Evolutionary conservation across 257 asterid species (phyloP).

Genomic region (Parsonsia alboflavescens): DNA sequence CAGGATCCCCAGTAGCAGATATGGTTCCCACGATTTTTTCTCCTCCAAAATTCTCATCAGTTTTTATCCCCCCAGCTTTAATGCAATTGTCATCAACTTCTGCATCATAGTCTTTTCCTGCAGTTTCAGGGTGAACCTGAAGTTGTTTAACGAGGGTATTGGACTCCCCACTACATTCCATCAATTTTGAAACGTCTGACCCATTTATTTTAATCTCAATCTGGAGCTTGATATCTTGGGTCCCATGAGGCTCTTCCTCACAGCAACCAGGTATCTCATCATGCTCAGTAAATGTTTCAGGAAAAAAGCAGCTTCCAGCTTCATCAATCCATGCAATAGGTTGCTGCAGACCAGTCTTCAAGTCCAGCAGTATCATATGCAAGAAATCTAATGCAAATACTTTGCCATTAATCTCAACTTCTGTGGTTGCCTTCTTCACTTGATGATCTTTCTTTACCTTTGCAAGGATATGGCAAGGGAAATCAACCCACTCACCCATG

Average conservation of each 20-base stretch:
- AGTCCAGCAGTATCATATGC: slow-evolving; percentile 62
- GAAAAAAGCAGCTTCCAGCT: slow-evolving; percentile 70
- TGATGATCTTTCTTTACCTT: slow-evolving; percentile 48
- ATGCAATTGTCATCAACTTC: slow-evolving; percentile 34
- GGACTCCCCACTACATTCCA: slow-evolving; percentile 73
- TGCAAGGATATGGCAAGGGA: slow-evolving; percentile 49
- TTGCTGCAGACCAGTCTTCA: slow-evolving; percentile 51
- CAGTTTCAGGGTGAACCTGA: slow-evolving; percentile 28
- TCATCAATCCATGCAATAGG: slow-evolving; percentile 93
- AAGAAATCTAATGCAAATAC: slow-evolving; percentile 55
- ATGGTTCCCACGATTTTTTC: slow-evolving; percentile 24
- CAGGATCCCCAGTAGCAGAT: slow-evolving; percentile 24
- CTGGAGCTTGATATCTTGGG: slow-evolving; percentile 52
- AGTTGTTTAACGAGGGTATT: slow-evolving; percentile 40
- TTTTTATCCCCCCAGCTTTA: slow-evolving; percentile 26
- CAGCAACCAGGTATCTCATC: slow-evolving; percentile 23
- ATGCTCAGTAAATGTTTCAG: slow-evolving; percentile 45
- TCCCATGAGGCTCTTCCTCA: slow-evolving; percentile 32
- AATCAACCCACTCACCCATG: slow-evolving; percentile 72
- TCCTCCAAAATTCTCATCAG: slow-evolving; percentile 29
- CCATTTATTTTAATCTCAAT: slow-evolving; percentile 70
- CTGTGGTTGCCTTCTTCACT: slow-evolving; percentile 48
- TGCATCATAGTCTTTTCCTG: slow-evolving; percentile 31
- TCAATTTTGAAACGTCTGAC: slow-evolving; percentile 33
- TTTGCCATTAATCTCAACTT: slow-evolving; percentile 48